Evolutionary conservation across 2,329 filamentous ascomycete genomes (phyloP).

Genomic region (Talaromyces sp.): DNA sequence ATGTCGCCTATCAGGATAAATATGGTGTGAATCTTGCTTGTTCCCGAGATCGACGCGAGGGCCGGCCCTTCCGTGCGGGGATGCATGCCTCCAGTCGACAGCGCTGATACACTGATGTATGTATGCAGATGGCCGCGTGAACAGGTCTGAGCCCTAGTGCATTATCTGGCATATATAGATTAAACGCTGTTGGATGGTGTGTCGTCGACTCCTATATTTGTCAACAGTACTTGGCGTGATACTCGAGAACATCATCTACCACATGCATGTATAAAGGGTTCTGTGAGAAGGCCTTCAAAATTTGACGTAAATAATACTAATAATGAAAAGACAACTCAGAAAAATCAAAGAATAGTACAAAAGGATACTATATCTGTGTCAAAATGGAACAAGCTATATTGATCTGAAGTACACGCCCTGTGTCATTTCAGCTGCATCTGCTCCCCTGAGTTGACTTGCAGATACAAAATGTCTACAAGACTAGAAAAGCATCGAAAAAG

Average conservation of each 20-base stretch:
- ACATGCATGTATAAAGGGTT: too few relatives aligned
- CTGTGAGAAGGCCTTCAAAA: too few relatives aligned
- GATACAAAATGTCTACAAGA: neutral
- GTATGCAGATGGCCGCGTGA: neutral
- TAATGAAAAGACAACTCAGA: too few relatives aligned
- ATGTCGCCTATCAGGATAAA: neutral
- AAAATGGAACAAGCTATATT: neutral
- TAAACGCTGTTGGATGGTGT: too few relatives aligned
- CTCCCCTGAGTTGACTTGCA: neutral
- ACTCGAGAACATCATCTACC: too few relatives aligned
- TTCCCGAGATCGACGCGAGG: neutral
- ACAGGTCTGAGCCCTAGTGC: neutral
- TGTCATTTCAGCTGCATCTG: neutral
- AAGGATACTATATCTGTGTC: too few relatives aligned
- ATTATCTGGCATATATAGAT: too few relatives aligned
- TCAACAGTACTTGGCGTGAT: too few relatives aligned
- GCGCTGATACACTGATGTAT: neutral
- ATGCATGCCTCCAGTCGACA: neutral
- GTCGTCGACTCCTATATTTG: too few relatives aligned
- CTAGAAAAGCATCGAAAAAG: neutral
- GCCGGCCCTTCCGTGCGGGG: constrained; percentile 1
- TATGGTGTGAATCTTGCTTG: neutral
- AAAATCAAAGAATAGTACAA: neutral
- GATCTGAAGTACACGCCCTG: neutral
- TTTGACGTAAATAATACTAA: too few relatives aligned